Evolutionary conservation across 164 flowering plant species (phyloP).

Genomic region (Vitis rotundifolia): DNA sequence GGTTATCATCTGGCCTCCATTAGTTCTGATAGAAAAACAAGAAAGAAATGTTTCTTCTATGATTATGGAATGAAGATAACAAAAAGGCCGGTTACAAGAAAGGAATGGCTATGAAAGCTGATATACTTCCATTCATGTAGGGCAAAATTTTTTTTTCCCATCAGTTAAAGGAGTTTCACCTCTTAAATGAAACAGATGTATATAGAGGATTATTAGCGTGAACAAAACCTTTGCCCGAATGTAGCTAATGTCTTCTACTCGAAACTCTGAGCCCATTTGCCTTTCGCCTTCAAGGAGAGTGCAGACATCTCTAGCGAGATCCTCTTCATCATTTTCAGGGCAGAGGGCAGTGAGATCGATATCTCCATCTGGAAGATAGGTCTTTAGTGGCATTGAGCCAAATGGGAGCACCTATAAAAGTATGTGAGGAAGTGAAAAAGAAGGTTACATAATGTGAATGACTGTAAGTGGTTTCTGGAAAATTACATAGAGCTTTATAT

Average conservation of each 20-base stretch:
- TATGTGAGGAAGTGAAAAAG: too few relatives aligned
- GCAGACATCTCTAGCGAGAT: constrained; percentile 22
- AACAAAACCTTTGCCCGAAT: constrained; percentile 36
- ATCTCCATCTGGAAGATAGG: constrained; percentile 51
- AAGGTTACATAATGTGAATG: neutral
- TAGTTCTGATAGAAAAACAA: too few relatives aligned
- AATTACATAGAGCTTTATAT: too few relatives aligned
- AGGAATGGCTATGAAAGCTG: too few relatives aligned
- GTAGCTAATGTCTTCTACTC: constrained; percentile 24
- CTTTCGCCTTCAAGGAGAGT: constrained; percentile 20
- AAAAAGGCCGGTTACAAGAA: too few relatives aligned
- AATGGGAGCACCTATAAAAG: constrained; percentile 31
- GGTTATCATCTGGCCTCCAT: neutral
- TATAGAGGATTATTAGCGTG: neutral
- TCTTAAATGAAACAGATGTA: neutral
- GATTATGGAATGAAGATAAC: too few relatives aligned
- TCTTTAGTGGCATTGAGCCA: constrained; percentile 46
- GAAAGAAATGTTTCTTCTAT: too few relatives aligned
- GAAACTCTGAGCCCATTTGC: constrained; percentile 13
- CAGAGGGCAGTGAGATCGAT: constrained; percentile 36
- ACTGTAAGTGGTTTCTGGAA: too few relatives aligned
- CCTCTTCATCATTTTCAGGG: constrained; percentile 25
- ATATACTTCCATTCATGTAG: too few relatives aligned
- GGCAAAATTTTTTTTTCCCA: too few relatives aligned
- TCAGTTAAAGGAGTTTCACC: neutral